Evolutionary conservation across 768 basidiomycete genomes (phyloP), one percentile per base, ranked within the genome.

Genomic region (Hortiboletus flavorubellus): DNA sequence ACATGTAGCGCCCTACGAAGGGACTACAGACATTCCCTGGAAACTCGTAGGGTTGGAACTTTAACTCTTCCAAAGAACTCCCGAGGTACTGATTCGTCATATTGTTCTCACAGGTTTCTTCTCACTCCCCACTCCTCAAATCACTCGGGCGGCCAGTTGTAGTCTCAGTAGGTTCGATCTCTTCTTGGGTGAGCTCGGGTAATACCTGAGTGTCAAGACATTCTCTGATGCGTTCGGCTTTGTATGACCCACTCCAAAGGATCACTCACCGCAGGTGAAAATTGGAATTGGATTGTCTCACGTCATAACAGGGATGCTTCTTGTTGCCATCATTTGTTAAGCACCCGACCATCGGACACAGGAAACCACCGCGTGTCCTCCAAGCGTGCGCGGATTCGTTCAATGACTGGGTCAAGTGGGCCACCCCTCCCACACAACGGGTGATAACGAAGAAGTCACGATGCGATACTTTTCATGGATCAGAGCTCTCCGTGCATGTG

Each of bases 21-120:
- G 21, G 21, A 21, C 21, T 21, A 2, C 21, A 21, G 21, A 21
- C 21, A 21, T 21, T 21, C 21, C 21, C 21, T 21, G 21, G 21
- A 21, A 21, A 21, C 21, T 21, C 21, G 21, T 21, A 21, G 21
- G 21, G 21, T 21, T 21, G 21, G 21, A 21, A 21, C 21, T 21
- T 21, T 21, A 21, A 21, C 21, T 21, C 21, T 21, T 21, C 21
- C 21, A 21, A 21, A 21, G 21, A 21, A 21, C 21, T 21, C 21
- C 21, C 21, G 21, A 21, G 21, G 21, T 21, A 21, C 21, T 21
- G 21, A 21, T 21, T 21, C 21, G 21, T 21, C 21, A 21, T 21
- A 21, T 21, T 2, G 21, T 21, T 21, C 21, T 84, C 78, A 88
- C 86, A 87, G 47, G 79, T 64, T 29, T 80, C 75, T 49, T 73